Conservation (phyloP, 2,329 filamentous ascomycete species). For the Fusarium succisae region DNA sequence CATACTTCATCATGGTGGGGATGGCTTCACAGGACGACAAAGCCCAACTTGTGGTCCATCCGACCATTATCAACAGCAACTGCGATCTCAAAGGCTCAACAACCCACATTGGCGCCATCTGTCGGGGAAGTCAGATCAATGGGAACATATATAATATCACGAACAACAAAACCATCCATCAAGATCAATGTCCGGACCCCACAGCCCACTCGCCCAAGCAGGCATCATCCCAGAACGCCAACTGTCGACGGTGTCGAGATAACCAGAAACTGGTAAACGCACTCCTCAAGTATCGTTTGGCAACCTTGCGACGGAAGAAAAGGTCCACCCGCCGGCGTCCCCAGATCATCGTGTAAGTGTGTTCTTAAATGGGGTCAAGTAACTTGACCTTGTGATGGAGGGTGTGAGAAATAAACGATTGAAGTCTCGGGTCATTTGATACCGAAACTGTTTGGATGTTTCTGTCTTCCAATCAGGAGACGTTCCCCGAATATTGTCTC, state of each 20-base stretch:
- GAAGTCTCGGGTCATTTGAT: background rate
- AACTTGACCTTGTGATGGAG: background rate
- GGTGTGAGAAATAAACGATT: background rate
- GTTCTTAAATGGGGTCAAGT: background rate
- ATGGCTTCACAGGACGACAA: background rate
- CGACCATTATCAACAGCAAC: background rate
- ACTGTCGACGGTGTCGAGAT: background rate
- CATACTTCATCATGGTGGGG: background rate
- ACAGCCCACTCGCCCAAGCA: background rate
- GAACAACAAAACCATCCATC: no score
- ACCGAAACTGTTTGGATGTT: background rate
- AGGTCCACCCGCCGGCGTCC: fast-evolving
- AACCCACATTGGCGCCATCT: no score
- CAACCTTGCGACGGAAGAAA: background rate
- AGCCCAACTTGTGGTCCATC: fast-evolving
- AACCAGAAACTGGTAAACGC: background rate
- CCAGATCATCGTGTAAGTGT: background rate
- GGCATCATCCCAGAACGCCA: background rate
- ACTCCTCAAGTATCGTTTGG: background rate
- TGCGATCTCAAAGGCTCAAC: no score
- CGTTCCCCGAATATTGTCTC: no score
- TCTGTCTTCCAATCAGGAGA: background rate
- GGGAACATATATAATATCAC: background rate
- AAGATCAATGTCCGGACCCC: background rate
- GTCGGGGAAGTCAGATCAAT: background rate